phyloP scores from a whole-genome alignment of 2,329 filamentous ascomycete genomes.

The Calonectria pseudoturangicola region DNA sequence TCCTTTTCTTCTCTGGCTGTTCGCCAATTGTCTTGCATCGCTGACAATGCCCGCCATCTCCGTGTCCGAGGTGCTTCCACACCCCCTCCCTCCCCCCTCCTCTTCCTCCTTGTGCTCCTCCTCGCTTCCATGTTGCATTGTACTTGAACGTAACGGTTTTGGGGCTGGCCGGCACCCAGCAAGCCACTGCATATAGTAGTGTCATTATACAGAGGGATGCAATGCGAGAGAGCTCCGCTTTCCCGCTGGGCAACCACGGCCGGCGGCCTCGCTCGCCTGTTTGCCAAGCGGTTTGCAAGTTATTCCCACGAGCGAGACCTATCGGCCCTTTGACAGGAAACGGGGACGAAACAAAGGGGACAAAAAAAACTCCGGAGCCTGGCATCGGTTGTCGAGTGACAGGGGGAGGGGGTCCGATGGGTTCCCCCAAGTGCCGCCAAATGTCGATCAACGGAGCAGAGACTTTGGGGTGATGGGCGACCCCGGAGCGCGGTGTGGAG shows the following conservation, averaged over 20 bases:
- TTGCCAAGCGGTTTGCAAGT: neutral
- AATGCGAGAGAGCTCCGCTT: conserved; percentile 6
- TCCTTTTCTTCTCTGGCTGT: conserved; percentile 9
- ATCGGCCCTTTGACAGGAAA: conserved; percentile 37
- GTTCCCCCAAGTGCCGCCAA: conserved; percentile 20
- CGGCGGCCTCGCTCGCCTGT: neutral
- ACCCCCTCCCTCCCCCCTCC: neutral
- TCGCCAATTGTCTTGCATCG: conserved; percentile 18
- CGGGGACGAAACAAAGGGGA: conserved; percentile 14
- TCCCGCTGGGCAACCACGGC: neutral
- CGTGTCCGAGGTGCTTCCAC: neutral
- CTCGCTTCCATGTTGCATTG: neutral
- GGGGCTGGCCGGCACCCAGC: neutral
- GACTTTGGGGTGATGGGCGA: conserved; percentile 15
- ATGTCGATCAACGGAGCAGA: conserved; percentile 35
- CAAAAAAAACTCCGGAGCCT: neutral
- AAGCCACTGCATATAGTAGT: conserved; percentile 9
- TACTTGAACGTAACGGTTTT: conserved; percentile 10
- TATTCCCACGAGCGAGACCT: neutral
- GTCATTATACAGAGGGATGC: conserved; percentile 19
- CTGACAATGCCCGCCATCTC: neutral
- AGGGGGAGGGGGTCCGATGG: conserved; percentile 22
- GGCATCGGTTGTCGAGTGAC: neutral
- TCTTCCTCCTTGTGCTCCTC: neutral
- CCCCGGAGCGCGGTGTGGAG: conserved; percentile 29